Percentiles rank a stretch among this genome's conserved stretches.
phyloP scores from a whole-genome alignment of 2,329 filamentous ascomycete species.

The Lecanicillium sp. region DNA sequence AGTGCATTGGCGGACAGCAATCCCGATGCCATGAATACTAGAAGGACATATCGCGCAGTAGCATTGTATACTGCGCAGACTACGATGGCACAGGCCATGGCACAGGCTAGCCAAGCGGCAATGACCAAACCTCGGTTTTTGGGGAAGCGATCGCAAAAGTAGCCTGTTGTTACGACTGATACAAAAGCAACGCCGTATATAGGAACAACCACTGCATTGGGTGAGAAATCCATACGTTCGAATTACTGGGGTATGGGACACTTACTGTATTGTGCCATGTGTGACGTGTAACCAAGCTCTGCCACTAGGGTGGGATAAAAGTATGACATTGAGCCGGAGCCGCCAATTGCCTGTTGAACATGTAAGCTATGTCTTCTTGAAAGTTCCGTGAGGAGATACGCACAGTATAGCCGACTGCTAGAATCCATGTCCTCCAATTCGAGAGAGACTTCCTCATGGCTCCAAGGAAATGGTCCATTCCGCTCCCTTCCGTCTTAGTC shows the following conservation, averaged over 20 bases:
- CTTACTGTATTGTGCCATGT: constrained; percentile 37
- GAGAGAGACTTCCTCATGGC: constrained; percentile 29
- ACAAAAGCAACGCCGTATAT: constrained; percentile 48
- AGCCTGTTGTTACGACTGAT: constrained; percentile 35
- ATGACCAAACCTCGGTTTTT: constrained; percentile 40
- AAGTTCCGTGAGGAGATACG: background rate
- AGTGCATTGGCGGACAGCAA: constrained; percentile 46
- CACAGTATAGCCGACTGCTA: constrained; percentile 33
- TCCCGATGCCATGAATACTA: constrained; percentile 48
- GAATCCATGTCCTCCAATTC: constrained; percentile 32
- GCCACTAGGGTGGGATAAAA: constrained; percentile 46
- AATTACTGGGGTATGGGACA: background rate
- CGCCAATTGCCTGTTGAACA: constrained; percentile 23
- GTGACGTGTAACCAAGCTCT: constrained; percentile 39
- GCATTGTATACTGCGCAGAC: constrained; percentile 39
- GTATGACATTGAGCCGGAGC: constrained; percentile 40
- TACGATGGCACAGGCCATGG: constrained; percentile 27
- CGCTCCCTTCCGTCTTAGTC: constrained; percentile 59
- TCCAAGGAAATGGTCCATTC: constrained; percentile 62
- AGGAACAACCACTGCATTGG: constrained; percentile 31
- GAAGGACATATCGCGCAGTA: constrained; percentile 43
- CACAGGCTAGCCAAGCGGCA: constrained; percentile 34
- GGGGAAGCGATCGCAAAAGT: constrained; percentile 38
- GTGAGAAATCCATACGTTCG: background rate
- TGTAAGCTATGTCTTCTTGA: background rate